A percentile compares a stretch with the other conserved stretches of the same genome.
Evolutionary conservation across 139 green algal species (phyloP).

Genomic region (Haematococcus sp.): DNA sequence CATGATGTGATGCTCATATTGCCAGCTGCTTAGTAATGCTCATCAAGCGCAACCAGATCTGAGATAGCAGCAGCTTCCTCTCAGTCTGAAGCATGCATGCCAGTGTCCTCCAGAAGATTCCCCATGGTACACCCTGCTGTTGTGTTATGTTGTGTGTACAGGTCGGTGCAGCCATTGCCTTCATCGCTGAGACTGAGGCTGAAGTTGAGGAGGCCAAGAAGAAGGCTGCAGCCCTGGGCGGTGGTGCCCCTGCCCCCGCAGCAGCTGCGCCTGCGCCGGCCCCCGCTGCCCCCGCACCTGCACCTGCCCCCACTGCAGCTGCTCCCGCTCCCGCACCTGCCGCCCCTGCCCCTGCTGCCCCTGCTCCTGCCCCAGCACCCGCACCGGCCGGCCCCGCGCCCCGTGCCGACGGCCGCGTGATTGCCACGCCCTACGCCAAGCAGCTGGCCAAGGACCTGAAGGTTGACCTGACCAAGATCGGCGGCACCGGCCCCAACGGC

Average conservation of each 20-base stretch:
- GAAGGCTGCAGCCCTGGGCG: constrained; percentile 61
- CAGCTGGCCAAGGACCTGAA: constrained; percentile 84
- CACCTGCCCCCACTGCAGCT: constrained; percentile 33
- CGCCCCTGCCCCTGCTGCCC: constrained; percentile 46
- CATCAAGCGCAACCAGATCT: too few species aligned
- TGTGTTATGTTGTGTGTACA: too few species aligned
- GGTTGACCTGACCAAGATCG: constrained; percentile 64
- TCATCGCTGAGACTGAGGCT: constrained; percentile 91
- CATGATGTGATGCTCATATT: too few species aligned
- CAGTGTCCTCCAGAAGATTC: too few species aligned
- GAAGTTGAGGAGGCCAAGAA: constrained; percentile 93
- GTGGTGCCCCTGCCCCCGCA: constrained; percentile 31
- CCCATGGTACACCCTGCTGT: too few species aligned
- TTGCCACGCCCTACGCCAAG: constrained; percentile 98
- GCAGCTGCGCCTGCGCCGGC: constrained; percentile 34
- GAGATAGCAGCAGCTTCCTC: too few species aligned
- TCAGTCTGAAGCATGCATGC: too few species aligned
- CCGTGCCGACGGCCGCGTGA: constrained; percentile 78
- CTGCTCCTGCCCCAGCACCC: constrained; percentile 48
- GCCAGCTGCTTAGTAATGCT: too few species aligned
- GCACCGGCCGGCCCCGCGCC: constrained; percentile 36
- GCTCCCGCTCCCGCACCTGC: constrained; percentile 23
- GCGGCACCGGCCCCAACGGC: constrained; percentile 83
- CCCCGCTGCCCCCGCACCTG: constrained; percentile 18
- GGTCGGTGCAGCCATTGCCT: constrained; percentile 81